Evolutionary conservation across 2,329 filamentous ascomycete genomes (phyloP).

Genomic region (Penicillium frequentans): DNA sequence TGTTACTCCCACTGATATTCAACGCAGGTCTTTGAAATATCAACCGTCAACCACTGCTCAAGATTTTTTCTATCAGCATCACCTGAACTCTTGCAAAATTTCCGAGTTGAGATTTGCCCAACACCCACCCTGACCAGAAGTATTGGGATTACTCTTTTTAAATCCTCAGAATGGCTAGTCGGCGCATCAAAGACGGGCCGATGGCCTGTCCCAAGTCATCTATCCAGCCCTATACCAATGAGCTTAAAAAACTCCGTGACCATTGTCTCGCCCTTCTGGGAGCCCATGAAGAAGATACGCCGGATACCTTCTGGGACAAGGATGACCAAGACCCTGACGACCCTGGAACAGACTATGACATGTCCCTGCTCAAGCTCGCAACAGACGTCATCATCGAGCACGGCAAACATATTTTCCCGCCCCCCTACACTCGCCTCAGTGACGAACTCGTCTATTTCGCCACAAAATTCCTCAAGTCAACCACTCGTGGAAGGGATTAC

Average conservation of each 20-base stretch:
- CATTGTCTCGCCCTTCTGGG: not conserved
- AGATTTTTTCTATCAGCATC: too few relatives aligned
- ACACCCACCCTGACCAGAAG: not conserved
- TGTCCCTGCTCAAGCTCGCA: not conserved
- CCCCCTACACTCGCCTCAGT: constrained; percentile 12
- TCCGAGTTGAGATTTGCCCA: too few relatives aligned
- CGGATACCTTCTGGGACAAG: constrained; percentile 2
- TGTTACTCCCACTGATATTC: too few relatives aligned
- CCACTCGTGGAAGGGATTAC: constrained; percentile 1
- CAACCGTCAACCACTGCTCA: too few relatives aligned
- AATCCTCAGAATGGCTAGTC: not conserved
- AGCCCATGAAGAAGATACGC: not conserved
- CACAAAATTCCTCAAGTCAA: constrained; percentile 7
- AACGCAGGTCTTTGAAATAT: too few relatives aligned
- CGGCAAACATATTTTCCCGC: constrained; percentile 8
- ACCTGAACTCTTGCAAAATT: too few relatives aligned
- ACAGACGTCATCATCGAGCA: not conserved
- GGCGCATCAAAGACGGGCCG: not conserved
- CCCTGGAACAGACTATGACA: not conserved
- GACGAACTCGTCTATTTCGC: constrained; percentile 20
- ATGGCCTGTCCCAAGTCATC: constrained; percentile 1
- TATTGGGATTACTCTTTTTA: not conserved
- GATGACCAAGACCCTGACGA: not conserved
- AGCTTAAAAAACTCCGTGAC: not conserved
- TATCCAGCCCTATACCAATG: not conserved